Percentiles rank a stretch among this genome's conserved stretches.
Evolutionary conservation across 306 rosid species (phyloP).

Genomic region (Coriaria nepalensis): DNA sequence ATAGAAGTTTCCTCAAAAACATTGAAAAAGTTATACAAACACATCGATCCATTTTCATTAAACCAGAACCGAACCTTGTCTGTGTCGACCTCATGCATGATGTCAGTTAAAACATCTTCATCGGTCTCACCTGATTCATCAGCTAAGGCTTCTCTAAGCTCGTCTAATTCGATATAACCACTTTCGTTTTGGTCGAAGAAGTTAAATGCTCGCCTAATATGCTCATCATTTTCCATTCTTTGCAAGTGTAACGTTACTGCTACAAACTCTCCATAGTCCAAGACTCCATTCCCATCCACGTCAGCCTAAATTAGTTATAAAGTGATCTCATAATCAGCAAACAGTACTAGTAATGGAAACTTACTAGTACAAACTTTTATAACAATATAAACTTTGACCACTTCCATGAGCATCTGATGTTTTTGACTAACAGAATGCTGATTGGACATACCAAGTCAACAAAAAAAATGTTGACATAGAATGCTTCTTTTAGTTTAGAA

Average conservation of each 20-base stretch:
- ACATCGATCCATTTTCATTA: no score
- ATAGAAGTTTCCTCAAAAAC: neutral
- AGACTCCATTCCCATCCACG: slow-evolving; percentile 80
- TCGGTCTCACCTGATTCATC: slow-evolving; percentile 66
- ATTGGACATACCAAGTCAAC: neutral
- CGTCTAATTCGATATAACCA: slow-evolving; percentile 62
- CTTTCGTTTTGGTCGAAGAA: slow-evolving; percentile 72
- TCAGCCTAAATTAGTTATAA: slow-evolving; percentile 39
- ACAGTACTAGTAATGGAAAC: slow-evolving; percentile 7
- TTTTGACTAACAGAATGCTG: slow-evolving; percentile 6
- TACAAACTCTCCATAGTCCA: slow-evolving; percentile 88
- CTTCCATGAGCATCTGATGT: neutral
- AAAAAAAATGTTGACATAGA: no score
- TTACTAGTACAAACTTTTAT: no score
- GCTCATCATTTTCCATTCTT: slow-evolving; percentile 79
- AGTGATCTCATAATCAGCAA: neutral
- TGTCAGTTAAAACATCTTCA: slow-evolving; percentile 48
- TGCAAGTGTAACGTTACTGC: slow-evolving; percentile 88
- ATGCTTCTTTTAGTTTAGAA: neutral
- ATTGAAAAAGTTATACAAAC: neutral
- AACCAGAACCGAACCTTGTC: slow-evolving; percentile 43
- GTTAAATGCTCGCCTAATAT: slow-evolving; percentile 60
- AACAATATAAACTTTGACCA: no score
- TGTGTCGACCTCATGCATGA: slow-evolving; percentile 79
- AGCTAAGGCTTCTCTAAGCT: slow-evolving; percentile 48